These are phyloP conservation scores for Zoysia pacifica DNA, from an alignment of 176 grass and related monocot genomes.

Conservation along the genomic window DNA sequence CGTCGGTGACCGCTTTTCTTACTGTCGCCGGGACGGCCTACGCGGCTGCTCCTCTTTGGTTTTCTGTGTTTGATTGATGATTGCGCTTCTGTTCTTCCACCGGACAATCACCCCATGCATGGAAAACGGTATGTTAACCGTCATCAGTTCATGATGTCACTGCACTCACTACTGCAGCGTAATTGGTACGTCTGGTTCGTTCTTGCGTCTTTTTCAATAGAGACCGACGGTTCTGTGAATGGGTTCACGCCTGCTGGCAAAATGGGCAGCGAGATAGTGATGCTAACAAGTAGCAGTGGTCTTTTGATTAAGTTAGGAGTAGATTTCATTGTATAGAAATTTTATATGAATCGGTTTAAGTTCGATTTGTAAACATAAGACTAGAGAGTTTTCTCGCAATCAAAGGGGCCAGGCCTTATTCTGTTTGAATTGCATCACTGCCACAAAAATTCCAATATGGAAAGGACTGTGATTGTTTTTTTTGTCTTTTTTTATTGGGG, in stretches of 20 bases:
- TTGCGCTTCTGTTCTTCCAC: not conserved
- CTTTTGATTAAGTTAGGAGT: too few species aligned
- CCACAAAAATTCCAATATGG: not conserved
- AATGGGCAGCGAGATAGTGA: too few species aligned
- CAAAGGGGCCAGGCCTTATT: too few species aligned
- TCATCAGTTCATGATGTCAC: not conserved
- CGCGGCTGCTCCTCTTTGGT: not conserved
- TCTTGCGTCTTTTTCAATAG: too few species aligned
- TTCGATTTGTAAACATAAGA: too few species aligned
- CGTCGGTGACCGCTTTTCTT: slow-evolving; percentile 45
- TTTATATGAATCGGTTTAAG: too few species aligned
- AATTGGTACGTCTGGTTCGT: not conserved
- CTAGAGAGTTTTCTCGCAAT: too few species aligned
- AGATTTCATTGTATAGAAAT: too few species aligned
- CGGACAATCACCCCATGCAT: not conserved
- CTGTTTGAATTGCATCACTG: not conserved
- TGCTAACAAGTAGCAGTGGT: too few species aligned
- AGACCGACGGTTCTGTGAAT: too few species aligned
- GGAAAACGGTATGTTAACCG: not conserved
- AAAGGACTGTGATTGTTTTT: not conserved
- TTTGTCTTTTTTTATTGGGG: too few species aligned
- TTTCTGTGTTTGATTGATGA: not conserved
- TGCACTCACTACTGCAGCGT: not conserved
- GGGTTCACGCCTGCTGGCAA: too few species aligned
- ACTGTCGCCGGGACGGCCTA: not conserved